A percentile compares a stretch with the other conserved stretches of the same genome.
Conservation (phyloP, 2,329 filamentous ascomycete species). For the Xylaria sp. region DNA sequence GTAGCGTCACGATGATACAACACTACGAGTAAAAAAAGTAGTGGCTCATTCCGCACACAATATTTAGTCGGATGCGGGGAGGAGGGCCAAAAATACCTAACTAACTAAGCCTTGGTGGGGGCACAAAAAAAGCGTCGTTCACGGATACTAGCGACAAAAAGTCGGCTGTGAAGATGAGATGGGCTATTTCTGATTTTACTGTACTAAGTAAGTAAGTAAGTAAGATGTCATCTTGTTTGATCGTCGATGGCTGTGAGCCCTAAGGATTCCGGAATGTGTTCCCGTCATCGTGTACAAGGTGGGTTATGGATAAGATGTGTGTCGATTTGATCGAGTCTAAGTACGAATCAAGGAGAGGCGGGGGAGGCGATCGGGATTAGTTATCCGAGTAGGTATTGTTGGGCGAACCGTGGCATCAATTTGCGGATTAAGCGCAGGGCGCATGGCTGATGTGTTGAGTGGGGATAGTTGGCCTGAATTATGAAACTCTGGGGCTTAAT, state of each 20-base stretch:
- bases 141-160: not conserved
- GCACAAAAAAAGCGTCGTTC: not conserved
- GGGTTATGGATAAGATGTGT: not conserved
- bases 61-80: slow-evolving; percentile 31
- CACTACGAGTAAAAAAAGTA: slow-evolving; percentile 11
- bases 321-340: slow-evolving; percentile 7
- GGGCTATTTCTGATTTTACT: too few species aligned
- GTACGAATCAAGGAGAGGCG: not conserved
- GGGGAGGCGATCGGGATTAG: slow-evolving; percentile 11
- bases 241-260: not conserved
- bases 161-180: slow-evolving; percentile 7
- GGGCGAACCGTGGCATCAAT: not conserved
- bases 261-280: slow-evolving; percentile 5
- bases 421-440: slow-evolving; percentile 7
- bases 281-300: slow-evolving; percentile 1
- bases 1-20: slow-evolving; percentile 27
- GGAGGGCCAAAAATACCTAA: slow-evolving; percentile 8
- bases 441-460: slow-evolving; percentile 1
- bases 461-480: not conserved
- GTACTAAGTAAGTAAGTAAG: too few species aligned
- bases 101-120: slow-evolving; percentile 6
- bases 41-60: slow-evolving; percentile 23
- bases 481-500: slow-evolving; percentile 1
- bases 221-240: not conserved
- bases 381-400: slow-evolving; percentile 1